A percentile compares a stretch with the other conserved stretches of the same genome.
Conservation (phyloP, 2,329 filamentous ascomycete genomes). For the Exophiala viscosa region DNA sequence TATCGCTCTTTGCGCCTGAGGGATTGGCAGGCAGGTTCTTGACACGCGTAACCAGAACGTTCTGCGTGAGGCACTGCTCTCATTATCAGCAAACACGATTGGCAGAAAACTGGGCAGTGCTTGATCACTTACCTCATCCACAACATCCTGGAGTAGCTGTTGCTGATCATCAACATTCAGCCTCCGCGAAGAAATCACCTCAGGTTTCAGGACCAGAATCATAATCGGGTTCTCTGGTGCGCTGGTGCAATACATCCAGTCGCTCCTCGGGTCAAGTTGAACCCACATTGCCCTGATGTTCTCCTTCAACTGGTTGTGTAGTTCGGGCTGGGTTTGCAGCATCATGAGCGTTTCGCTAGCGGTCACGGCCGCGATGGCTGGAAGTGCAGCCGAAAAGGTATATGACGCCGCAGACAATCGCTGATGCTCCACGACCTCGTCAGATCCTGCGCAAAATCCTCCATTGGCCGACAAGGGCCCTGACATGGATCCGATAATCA, state of each 20-base stretch:
- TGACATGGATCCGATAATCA: slow-evolving; percentile 91
- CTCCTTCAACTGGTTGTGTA: slow-evolving; percentile 73
- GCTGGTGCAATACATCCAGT: slow-evolving; percentile 85
- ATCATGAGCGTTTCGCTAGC: slow-evolving; percentile 85
- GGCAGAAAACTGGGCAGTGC: background rate
- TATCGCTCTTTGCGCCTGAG: slow-evolving; percentile 63
- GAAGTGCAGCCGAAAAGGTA: slow-evolving; percentile 91
- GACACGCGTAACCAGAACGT: slow-evolving; percentile 81
- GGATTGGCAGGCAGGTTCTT: slow-evolving; percentile 69
- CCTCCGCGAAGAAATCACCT: slow-evolving; percentile 68
- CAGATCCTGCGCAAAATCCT: slow-evolving; percentile 88
- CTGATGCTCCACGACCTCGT: slow-evolving; percentile 93
- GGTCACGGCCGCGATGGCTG: slow-evolving; percentile 91
- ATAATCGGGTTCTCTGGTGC: slow-evolving; percentile 80
- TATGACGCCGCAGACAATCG: slow-evolving; percentile 89
- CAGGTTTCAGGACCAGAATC: slow-evolving; percentile 76
- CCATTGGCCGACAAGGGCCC: slow-evolving; percentile 88
- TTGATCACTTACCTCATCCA: slow-evolving; percentile 77
- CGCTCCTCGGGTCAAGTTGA: slow-evolving; percentile 86
- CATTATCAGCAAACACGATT: slow-evolving; percentile 9
- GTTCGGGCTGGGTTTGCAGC: slow-evolving; percentile 80
- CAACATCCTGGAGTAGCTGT: slow-evolving; percentile 77
- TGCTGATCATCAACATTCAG: slow-evolving; percentile 75
- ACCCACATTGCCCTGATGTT: slow-evolving; percentile 80
- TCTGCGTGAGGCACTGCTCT: slow-evolving; percentile 71